These are phyloP conservation scores for Neolentinus lepideus DNA, from an alignment of 1,284 basidiomycete species.

Conservation along the genomic window DNA sequence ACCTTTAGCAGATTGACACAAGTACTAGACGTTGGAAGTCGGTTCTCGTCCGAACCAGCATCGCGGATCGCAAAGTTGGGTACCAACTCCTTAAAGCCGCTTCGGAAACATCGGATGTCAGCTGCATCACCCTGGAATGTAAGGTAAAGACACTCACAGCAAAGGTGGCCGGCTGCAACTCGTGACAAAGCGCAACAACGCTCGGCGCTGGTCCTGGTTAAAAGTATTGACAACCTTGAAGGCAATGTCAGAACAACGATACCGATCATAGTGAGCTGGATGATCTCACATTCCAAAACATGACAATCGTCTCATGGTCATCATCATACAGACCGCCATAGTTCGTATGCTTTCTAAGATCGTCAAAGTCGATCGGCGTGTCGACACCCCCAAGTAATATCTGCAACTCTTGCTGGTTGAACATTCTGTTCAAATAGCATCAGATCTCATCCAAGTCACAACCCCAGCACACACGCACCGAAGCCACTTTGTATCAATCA, in stretches of 20 bases:
- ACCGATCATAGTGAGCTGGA: slow-evolving; percentile 5
- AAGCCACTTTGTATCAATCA: slow-evolving; percentile 88
- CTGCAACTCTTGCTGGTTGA: slow-evolving; percentile 89
- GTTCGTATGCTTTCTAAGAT: slow-evolving; percentile 67
- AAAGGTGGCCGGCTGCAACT: slow-evolving; percentile 86
- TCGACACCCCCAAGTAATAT: slow-evolving; percentile 82
- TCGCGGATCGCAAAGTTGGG: slow-evolving; percentile 85
- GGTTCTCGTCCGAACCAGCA: slow-evolving; percentile 61
- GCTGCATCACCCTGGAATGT: slow-evolving; percentile 2
- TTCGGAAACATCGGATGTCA: slow-evolving; percentile 19
- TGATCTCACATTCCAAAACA: slow-evolving; percentile 66
- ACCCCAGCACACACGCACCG: slow-evolving; percentile 35
- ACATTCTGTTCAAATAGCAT: too few relatives aligned
- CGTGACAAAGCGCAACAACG: slow-evolving; percentile 83
- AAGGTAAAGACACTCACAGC: slow-evolving; percentile 49
- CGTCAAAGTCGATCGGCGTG: slow-evolving; percentile 75
- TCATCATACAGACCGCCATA: slow-evolving; percentile 77
- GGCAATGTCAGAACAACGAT: slow-evolving; percentile 9
- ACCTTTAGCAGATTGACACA: slow-evolving; percentile 88
- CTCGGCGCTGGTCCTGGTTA: slow-evolving; percentile 62
- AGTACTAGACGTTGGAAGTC: slow-evolving; percentile 77
- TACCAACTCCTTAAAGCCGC: slow-evolving; percentile 82
- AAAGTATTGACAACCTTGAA: slow-evolving; percentile 67
- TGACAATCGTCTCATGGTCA: slow-evolving; percentile 58
- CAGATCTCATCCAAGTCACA: neutral